Evolutionary conservation across 768 basidiomycete genomes (phyloP), one percentile per base, ranked within the genome.

Genomic region (Tricholoma sp.): DNA sequence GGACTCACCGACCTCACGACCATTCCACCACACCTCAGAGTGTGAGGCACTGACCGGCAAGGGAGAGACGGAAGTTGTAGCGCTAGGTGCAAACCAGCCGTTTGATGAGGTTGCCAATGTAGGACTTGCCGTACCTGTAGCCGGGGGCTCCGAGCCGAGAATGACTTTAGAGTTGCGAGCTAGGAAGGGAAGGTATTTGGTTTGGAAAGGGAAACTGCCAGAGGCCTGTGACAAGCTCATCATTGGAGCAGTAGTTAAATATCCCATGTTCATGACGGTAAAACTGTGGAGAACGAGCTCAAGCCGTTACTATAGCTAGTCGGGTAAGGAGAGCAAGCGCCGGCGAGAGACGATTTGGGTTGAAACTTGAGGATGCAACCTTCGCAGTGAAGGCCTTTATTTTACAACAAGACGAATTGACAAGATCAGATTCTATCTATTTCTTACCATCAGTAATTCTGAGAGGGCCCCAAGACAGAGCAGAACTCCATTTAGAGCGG

Each of bases 11-110:
- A 72, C 81, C 67, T 76, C 72, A 56, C 72, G 71, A 18, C 71
- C 72, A 27, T 76, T 71, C 51, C 68, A 65, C 79, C 81, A 81
- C 29, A 82, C 65, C 59, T 80, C 74, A 5, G 77, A 79, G 52
- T 82, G 81, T 1, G 68, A 64, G 9, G 69, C 53, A 59, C 76
- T 76, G 31, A 82, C 63, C 31, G 79, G 69, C 41, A 81, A 65
- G 22, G 76, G 72, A 5, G 74, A 73, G 39, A 80, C 64, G 22
- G 69, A 60, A 35, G 64, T 53, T 10, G 59, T 50, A 10, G 62
- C 47, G 18, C 54, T 67, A 16, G 72, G 64, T 29, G 79, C 66
- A 59, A 82, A 79, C 72, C 74, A 71, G 5, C 80, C 79, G 31
- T 80, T 81, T 19, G 67, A 61, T 6, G 65, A 57, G 10, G 64